Base-by-base conservation (phyloP, 2,329 filamentous ascomycete genomes). In the Trichothecium roseum region DNA sequence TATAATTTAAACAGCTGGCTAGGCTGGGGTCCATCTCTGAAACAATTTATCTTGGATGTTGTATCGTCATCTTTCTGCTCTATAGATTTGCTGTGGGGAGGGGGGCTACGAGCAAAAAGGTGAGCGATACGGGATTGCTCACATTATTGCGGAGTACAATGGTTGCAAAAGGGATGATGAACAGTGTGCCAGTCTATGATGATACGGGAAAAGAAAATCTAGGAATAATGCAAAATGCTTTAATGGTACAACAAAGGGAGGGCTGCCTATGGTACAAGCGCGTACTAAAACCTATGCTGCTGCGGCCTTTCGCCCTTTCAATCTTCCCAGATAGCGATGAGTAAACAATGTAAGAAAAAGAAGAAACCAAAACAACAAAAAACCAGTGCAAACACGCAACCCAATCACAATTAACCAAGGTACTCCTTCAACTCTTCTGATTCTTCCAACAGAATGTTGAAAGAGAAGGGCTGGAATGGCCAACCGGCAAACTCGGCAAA, bases 401-500 rank as follows among this genome's bases (percentile, higher is more conserved):
- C 17, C 27, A 42, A 30, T 40, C 30, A n/a, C n/a, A n/a, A n/a
- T 43, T 49, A 73, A 43, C 66, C 66, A 51, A 72, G 46, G 48
- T 68, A 76, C 42, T 74, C 69, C 48, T 67, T 72, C 47, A 74
- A 53, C 37, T 72, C 67, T 43, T 78, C 73, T 40, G 91, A 84
- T 56, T 94, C 87, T 60, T 94, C 88, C 46, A 95, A 62, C 55
- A 94, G 63, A 26, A 74, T 69, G 63, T 81, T 78, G 59, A 95
- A 95, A 43, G 83, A 91, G 56, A 95, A 94, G 4, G 88, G 88
- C 52, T 80, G 70, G 60, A 95, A 95, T 2, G 86, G 71, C 59
- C 87, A 77, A 36, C 88, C 88, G 40, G 84, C 83, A 52, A 91
- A 91, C 55, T 94, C 80, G 60, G 93, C 93, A 68, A 94, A 89